phyloP scores from a whole-genome alignment of 2,329 filamentous ascomycete genomes.

The Coleophoma cylindrospora region DNA sequence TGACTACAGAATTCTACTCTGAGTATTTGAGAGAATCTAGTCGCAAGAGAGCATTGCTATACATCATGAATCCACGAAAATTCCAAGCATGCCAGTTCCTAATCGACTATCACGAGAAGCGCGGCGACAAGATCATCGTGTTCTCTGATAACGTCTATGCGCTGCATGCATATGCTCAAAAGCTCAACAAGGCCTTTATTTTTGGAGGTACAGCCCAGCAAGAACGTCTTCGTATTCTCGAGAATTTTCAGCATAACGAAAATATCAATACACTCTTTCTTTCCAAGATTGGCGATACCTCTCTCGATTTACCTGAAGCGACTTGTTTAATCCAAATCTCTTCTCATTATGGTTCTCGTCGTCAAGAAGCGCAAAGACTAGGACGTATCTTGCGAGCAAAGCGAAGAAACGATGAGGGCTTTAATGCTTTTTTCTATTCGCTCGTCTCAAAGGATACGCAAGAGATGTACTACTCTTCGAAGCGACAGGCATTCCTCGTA shows the following conservation, averaged over 20 bases:
- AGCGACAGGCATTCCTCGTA: constrained; percentile 92
- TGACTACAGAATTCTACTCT: constrained; percentile 97
- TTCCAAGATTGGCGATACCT: constrained; percentile 97
- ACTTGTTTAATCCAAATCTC: constrained; percentile 97
- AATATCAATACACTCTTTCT: constrained; percentile 89
- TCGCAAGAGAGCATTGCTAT: constrained; percentile 65
- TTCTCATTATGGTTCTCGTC: constrained; percentile 92
- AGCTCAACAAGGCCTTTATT: constrained; percentile 83
- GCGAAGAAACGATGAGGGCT: constrained; percentile 92
- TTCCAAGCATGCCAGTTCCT: constrained; percentile 96
- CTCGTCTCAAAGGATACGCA: constrained; percentile 95
- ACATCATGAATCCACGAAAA: constrained; percentile 96
- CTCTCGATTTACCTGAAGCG: constrained; percentile 92
- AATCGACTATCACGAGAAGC: constrained; percentile 94
- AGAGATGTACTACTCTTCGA: constrained; percentile 97
- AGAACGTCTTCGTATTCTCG: constrained; percentile 81
- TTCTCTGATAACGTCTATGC: constrained; percentile 98
- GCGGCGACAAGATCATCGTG: constrained; percentile 96
- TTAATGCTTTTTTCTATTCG: constrained; percentile 98
- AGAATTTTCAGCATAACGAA: constrained; percentile 93
- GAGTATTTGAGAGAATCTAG: constrained; percentile 77
- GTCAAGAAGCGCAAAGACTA: constrained; percentile 91
- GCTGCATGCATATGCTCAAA: constrained; percentile 76
- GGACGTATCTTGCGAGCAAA: constrained; percentile 94
- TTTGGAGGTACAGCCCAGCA: constrained; percentile 82